Conservation (phyloP, 768 basidiomycete genomes). For the Hygrocybe punicea region DNA sequence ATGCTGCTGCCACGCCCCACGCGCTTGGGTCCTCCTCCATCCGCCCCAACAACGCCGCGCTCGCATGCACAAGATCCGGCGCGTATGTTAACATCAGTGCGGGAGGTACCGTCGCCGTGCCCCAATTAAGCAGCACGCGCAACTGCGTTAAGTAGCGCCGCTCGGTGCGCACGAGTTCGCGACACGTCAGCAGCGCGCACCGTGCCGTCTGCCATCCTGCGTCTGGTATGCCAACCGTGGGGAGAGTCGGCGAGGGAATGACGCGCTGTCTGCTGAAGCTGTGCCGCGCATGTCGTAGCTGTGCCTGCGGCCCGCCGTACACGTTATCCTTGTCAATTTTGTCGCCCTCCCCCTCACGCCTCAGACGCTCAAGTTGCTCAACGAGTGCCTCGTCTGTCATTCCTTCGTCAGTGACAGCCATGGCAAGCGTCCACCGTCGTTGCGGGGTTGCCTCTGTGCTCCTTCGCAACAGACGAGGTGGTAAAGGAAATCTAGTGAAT, state of each 20-base stretch:
- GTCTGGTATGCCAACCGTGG: neutral
- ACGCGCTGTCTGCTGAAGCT: neutral
- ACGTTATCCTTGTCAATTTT: neutral
- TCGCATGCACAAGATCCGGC: slow-evolving; percentile 40
- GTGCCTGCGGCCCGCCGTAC: neutral
- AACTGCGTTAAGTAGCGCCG: slow-evolving; percentile 16
- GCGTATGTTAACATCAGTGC: slow-evolving; percentile 41
- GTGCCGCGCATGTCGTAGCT: neutral
- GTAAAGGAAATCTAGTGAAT: neutral
- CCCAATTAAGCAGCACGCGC: slow-evolving; percentile 14
- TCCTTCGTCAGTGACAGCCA: slow-evolving; percentile 39
- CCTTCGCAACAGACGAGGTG: neutral
- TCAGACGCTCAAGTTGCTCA: slow-evolving; percentile 29
- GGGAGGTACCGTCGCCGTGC: slow-evolving; percentile 32
- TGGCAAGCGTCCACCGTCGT: slow-evolving; percentile 28
- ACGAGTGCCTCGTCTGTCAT: slow-evolving; percentile 39
- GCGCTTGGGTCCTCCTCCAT: slow-evolving; percentile 47
- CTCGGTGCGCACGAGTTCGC: slow-evolving; percentile 27
- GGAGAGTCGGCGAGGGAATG: neutral
- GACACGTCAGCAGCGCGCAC: slow-evolving; percentile 25
- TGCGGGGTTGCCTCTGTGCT: neutral
- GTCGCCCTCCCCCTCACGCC: slow-evolving; percentile 5
- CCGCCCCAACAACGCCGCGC: slow-evolving; percentile 37
- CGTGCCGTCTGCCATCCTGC: slow-evolving; percentile 16
- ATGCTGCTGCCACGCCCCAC: slow-evolving; percentile 50